Conservation (phyloP, 768 basidiomycete genomes). For the Mycena galopus region DNA sequence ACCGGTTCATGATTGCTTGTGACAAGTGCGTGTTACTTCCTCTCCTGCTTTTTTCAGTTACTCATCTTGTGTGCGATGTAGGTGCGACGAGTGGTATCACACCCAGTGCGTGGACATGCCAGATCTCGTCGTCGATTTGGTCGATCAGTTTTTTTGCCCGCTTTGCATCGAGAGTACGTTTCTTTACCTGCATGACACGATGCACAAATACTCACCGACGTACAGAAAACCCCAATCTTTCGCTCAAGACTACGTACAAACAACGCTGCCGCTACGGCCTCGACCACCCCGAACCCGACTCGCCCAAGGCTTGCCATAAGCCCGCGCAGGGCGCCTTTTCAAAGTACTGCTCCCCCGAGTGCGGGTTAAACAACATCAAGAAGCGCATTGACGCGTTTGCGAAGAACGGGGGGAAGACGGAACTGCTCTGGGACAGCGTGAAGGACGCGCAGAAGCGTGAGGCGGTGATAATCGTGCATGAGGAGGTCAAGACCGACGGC, state of each 20-base stretch:
- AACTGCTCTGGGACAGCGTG: slow-evolving; percentile 80
- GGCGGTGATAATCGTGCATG: slow-evolving; percentile 69
- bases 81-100: slow-evolving; percentile 97
- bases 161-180: slow-evolving; percentile 80
- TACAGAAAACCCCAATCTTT: slow-evolving; percentile 70
- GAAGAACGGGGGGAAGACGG: slow-evolving; percentile 72
- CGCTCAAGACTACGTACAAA: slow-evolving; percentile 83
- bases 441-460: slow-evolving; percentile 78
- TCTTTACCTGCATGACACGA: not conserved
- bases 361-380: slow-evolving; percentile 82
- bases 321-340: slow-evolving; percentile 87
- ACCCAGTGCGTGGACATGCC: slow-evolving; percentile 86
- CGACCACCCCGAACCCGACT: slow-evolving; percentile 71
- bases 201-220: slow-evolving; percentile 12
- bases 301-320: slow-evolving; percentile 79
- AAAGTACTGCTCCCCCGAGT: slow-evolving; percentile 93
- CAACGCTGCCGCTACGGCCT: slow-evolving; percentile 80
- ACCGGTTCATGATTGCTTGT: slow-evolving; percentile 92
- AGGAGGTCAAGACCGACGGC: slow-evolving; percentile 40
- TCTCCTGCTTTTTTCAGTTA: slow-evolving; percentile 1
- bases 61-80: slow-evolving; percentile 51
- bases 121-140: slow-evolving; percentile 86
- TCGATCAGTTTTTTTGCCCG: slow-evolving; percentile 94
- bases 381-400: slow-evolving; percentile 72
- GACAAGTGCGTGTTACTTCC: slow-evolving; percentile 75